These are phyloP conservation scores for Fusarium subtropicale DNA, from an alignment of 2,329 filamentous ascomycete species.

Conservation along the genomic window DNA sequence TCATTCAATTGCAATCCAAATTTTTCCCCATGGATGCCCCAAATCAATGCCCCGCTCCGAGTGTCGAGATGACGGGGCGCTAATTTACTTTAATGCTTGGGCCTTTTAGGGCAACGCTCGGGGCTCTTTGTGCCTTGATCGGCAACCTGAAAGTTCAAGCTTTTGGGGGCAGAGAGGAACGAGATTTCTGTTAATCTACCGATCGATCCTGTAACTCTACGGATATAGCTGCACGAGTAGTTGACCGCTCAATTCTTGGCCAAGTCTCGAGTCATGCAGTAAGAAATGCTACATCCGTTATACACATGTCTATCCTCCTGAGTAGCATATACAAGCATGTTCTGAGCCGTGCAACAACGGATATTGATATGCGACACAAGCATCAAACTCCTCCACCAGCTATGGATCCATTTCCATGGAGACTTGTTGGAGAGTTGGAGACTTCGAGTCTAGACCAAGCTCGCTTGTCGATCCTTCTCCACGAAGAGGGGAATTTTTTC, in stretches of 20 bases:
- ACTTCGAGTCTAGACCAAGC: conserved; percentile 11
- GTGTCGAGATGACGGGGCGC: conserved; percentile 17
- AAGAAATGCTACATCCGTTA: background rate
- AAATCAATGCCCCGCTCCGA: conserved; percentile 15
- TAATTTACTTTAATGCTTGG: conserved; percentile 8
- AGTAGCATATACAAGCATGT: conserved; percentile 3
- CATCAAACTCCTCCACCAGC: conserved; percentile 22
- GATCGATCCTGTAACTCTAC: background rate
- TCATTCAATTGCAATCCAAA: conserved; percentile 35
- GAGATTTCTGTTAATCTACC: background rate
- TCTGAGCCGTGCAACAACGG: conserved; percentile 2
- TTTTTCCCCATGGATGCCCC: conserved; percentile 20
- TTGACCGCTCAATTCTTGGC: conserved; percentile 3
- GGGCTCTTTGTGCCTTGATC: conserved; percentile 27
- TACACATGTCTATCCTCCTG: background rate
- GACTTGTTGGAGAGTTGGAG: conserved; percentile 18
- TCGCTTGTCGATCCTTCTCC: conserved; percentile 24
- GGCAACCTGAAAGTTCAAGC: conserved; percentile 10
- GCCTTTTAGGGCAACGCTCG: conserved; percentile 15
- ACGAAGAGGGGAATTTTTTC: background rate
- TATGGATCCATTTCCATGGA: conserved; percentile 12
- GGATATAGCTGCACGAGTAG: background rate
- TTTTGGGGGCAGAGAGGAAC: conserved; percentile 3
- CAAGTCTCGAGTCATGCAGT: conserved; percentile 21
- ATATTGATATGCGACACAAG: conserved; percentile 1